Base-by-base conservation (phyloP, 768 basidiomycete genomes). In the Lactarius akahatsu region DNA sequence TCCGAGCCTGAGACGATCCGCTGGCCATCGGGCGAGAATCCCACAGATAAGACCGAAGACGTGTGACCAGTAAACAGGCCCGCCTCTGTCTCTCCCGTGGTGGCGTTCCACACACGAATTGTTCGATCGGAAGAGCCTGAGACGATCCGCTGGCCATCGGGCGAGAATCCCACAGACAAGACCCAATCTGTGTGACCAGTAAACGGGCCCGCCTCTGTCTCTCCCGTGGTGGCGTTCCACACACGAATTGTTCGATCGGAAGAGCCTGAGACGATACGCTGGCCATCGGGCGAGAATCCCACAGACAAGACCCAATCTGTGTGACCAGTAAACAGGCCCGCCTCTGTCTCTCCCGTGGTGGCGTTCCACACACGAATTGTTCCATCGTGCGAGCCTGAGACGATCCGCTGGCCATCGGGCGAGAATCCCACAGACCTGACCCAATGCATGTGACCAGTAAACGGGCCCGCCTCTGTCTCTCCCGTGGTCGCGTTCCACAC, bases 21-120 rank as follows among this genome's bases (percentile, higher is more conserved):
- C 41, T 61, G 41, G 23, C 59, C 59, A n/a, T 61, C 41, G 30
- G 59, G 59, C 0, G 59, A 61, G 41, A 61, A 61, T 16, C 26
- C 30, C 16, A 50, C 59, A 50, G 20, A 61, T 1, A 0, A 0
- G 16, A 61, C 59, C 59, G 0, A 16, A 28, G 2, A 1, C 1
- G n/a, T 30, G 28, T 61, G 60, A 20, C 60, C 60, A n/a, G 20
- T 28, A n/a, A 61, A 16, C 9, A 45, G 30, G 3, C 47, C 60
- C 3, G 6, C 18, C 18, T 3, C 28, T n/a, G 3, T 45, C 43
- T 45, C 43, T 45, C 43, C 43, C 3, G 43, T 45, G 2, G 0
- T 45, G 43, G 43, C 43, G 18, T 45, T 10, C 43, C 43, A 45
- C 9, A 45, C 43, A 45, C 20, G 20, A n/a, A 45, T 45, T 45